Conservation (phyloP, 129 eudicot genomes). For the Tagetes patula region DNA sequence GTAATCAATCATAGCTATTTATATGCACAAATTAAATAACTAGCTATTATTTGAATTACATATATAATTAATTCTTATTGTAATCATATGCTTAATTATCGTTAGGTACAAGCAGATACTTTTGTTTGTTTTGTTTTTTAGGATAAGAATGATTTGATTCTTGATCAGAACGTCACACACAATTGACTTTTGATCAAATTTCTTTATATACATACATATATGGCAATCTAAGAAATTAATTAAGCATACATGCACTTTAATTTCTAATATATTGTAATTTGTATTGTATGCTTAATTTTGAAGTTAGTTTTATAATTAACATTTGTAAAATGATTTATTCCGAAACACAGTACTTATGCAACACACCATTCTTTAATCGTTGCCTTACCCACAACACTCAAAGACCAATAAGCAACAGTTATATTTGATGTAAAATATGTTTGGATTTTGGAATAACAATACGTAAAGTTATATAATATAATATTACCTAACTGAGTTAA, state of each 20-base stretch:
- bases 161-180: neutral
- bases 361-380: too few relatives aligned
- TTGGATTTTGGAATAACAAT: too few relatives aligned
- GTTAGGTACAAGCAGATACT: slow-evolving; percentile 1
- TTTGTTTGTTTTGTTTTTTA: neutral
- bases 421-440: too few relatives aligned
- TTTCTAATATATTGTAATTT: neutral
- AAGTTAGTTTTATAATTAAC: too few relatives aligned
- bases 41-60: neutral
- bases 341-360: too few relatives aligned
- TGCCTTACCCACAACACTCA: too few relatives aligned
- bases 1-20: neutral
- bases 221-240: neutral
- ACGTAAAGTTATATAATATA: too few relatives aligned
- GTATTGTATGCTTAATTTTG: too few relatives aligned
- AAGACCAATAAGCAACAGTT: too few relatives aligned
- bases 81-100: neutral
- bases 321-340: too few relatives aligned
- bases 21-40: neutral
- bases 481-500: too few relatives aligned
- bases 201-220: neutral
- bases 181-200: neutral
- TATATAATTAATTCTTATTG: neutral
- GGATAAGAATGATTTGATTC: slow-evolving; percentile 6
- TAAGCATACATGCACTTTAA: neutral